A percentile compares a stretch with the other conserved stretches of the same genome.
These are phyloP conservation scores for Neonectria magnoliae DNA, from an alignment of 2,329 filamentous ascomycete species.

Conservation along the genomic window DNA sequence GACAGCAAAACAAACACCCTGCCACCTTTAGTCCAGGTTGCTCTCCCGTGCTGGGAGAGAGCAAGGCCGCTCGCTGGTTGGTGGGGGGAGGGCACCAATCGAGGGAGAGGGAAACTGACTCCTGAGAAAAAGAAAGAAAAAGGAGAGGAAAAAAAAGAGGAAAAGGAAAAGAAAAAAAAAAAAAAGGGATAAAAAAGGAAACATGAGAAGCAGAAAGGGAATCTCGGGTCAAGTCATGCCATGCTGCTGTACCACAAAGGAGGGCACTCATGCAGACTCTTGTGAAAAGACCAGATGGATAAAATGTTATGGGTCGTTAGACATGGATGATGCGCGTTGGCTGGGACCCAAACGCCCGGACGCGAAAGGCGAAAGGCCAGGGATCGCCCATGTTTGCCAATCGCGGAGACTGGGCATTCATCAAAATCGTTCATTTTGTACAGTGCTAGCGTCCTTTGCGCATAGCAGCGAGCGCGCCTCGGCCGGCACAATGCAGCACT, in stretches of 20 bases:
- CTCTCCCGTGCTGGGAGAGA: slow-evolving; percentile 15
- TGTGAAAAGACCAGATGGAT: not conserved
- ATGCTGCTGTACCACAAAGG: not conserved
- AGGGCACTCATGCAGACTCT: not conserved
- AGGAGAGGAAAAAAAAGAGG: not conserved
- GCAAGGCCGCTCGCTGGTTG: too few species aligned
- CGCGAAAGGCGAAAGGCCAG: slow-evolving; percentile 8
- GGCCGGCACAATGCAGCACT: not conserved
- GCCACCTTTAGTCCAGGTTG: not conserved
- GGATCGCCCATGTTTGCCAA: slow-evolving; percentile 14
- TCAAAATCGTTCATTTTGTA: not conserved
- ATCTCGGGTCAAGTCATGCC: not conserved
- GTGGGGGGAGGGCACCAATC: slow-evolving; percentile 2
- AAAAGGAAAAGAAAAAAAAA: not conserved
- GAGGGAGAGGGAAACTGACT: not conserved
- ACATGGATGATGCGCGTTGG: not conserved
- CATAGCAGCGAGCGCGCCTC: not conserved
- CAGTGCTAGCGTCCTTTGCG: not conserved
- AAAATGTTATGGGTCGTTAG: not conserved
- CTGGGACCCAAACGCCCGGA: slow-evolving; percentile 10
- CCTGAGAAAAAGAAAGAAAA: not conserved
- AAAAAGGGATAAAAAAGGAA: slow-evolving; percentile 7
- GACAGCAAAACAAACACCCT: not conserved
- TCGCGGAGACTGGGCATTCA: not conserved
- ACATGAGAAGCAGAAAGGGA: slow-evolving; percentile 9